Conservation (phyloP, 2,329 filamentous ascomycete genomes). For the Aureobasidium sp. region DNA sequence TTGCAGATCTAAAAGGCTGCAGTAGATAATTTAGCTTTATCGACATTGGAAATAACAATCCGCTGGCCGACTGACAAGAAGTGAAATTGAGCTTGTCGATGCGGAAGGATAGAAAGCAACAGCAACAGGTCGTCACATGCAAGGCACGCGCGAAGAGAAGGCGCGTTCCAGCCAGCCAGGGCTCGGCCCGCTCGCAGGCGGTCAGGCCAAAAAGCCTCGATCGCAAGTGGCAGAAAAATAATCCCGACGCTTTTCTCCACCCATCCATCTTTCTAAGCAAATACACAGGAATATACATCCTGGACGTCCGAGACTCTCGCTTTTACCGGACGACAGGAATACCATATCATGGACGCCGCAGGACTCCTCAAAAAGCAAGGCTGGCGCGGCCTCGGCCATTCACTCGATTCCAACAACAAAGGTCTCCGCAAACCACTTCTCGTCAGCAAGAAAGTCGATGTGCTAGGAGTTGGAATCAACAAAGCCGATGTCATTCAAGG, state of each 20-base stretch:
- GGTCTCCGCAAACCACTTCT: slow-evolving; percentile 80
- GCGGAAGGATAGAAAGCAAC: neutral
- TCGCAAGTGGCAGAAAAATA: slow-evolving; percentile 2
- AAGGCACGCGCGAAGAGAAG: neutral
- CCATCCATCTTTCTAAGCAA: neutral
- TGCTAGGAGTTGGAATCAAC: slow-evolving; percentile 73
- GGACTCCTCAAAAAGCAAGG: slow-evolving; percentile 78
- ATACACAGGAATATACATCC: neutral
- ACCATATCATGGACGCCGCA: slow-evolving; percentile 65
- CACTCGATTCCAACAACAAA: slow-evolving; percentile 66
- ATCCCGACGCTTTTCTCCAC: slow-evolving; percentile 4
- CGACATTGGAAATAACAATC: neutral
- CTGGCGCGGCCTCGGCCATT: slow-evolving; percentile 84
- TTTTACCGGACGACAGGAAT: neutral
- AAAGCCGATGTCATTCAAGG: slow-evolving; percentile 58
- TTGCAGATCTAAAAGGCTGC: neutral
- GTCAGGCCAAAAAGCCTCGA: neutral
- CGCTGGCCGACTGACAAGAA: too few species aligned
- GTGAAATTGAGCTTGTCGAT: neutral
- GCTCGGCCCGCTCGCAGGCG: slow-evolving; percentile 3
- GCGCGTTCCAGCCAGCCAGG: neutral
- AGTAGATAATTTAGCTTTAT: neutral
- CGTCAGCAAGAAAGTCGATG: slow-evolving; percentile 74
- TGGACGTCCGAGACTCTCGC: neutral
- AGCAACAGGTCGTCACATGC: neutral